Base-by-base conservation (phyloP, 768 basidiomycete genomes). In the Scleroderma citrinum region DNA sequence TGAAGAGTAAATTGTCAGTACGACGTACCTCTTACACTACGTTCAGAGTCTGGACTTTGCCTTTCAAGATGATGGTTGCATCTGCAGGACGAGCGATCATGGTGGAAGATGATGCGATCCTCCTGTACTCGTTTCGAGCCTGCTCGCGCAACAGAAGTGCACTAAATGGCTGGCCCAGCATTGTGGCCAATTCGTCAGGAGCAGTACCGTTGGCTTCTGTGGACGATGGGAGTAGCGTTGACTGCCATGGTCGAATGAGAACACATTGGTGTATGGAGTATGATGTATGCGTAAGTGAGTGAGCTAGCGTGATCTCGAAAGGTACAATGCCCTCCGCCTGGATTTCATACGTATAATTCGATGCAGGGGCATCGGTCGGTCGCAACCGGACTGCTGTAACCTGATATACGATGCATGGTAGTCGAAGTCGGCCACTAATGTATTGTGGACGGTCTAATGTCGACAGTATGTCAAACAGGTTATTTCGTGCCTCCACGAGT, bases 1-100 rank as follows among this genome's bases (percentile, higher is more conserved):
- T n/a, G n/a, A n/a, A n/a, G n/a, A n/a, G n/a, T n/a, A n/a, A n/a
- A n/a, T n/a, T n/a, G n/a, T n/a, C n/a, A n/a, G 31, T 32, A 32
- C 7, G 7, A 32, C 13, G 13, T n/a, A n/a, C n/a, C 7, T 32
- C 31, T 32, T 32, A 39, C 20, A 39, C 38, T 19, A 21, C 20
- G 21, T 39, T 39, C 12, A 39, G 20, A 5, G 11, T 39, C 19
- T 12, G 17, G 38, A 21, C 10, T 47, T 43, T 38, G 40, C 34
- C 12, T 44, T 26, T 34, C 29, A 43, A 35, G 26, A 48, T 42
- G 50, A 47, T 50, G 48, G 46, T 34, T 35, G 32, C 21, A 6
- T n/a, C 36, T 16, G 32, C 7, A 20, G 38, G 38, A n/a, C 21
- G 20, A 23, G 19, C 20, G 7, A 12, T 17, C 7, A 48, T 32